A percentile compares a stretch with the other conserved stretches of the same genome.
phyloP scores from a whole-genome alignment of 352 stramenopile species.

The Globisporangium spinosum region DNA sequence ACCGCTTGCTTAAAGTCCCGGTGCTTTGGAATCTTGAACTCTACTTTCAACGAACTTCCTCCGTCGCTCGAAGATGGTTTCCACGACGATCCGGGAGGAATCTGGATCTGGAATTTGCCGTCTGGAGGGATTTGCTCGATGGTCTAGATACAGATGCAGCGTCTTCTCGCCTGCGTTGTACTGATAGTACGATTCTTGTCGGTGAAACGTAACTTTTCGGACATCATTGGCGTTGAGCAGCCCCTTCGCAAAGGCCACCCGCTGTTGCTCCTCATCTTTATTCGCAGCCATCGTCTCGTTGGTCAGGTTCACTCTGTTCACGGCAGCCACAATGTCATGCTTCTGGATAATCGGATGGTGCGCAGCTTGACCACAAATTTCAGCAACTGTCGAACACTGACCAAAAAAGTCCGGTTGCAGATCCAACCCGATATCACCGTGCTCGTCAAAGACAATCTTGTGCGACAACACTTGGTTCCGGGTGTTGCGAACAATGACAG shows the following conservation, averaged over 20 bases:
- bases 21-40: slow-evolving; percentile 31
- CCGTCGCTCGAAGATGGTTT: slow-evolving; percentile 19
- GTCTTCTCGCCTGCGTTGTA: slow-evolving; percentile 26
- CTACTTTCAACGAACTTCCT: slow-evolving; percentile 17
- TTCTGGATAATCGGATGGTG: slow-evolving; percentile 44
- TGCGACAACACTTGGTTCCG: slow-evolving; percentile 64
- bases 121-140: slow-evolving; percentile 31
- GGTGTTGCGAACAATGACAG: slow-evolving; percentile 53
- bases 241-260: slow-evolving; percentile 24
- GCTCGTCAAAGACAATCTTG: slow-evolving; percentile 52
- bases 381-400: slow-evolving; percentile 42
- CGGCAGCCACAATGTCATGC: slow-evolving; percentile 50
- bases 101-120: slow-evolving; percentile 30
- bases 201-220: slow-evolving; percentile 41
- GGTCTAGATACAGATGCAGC: slow-evolving; percentile 31
- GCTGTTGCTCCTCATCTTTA: slow-evolving; percentile 32
- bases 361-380: slow-evolving; percentile 31
- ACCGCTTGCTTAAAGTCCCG: slow-evolving; percentile 30
- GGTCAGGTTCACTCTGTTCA: slow-evolving; percentile 30
- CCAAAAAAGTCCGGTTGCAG: slow-evolving; percentile 58
- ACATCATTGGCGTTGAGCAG: slow-evolving; percentile 25
- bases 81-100: slow-evolving; percentile 27
- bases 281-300: slow-evolving; percentile 23
- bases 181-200: slow-evolving; percentile 52
- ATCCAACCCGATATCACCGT: slow-evolving; percentile 34